phyloP scores from a whole-genome alignment of 2,329 filamentous ascomycete genomes.

The Xylariaceae sp. region DNA sequence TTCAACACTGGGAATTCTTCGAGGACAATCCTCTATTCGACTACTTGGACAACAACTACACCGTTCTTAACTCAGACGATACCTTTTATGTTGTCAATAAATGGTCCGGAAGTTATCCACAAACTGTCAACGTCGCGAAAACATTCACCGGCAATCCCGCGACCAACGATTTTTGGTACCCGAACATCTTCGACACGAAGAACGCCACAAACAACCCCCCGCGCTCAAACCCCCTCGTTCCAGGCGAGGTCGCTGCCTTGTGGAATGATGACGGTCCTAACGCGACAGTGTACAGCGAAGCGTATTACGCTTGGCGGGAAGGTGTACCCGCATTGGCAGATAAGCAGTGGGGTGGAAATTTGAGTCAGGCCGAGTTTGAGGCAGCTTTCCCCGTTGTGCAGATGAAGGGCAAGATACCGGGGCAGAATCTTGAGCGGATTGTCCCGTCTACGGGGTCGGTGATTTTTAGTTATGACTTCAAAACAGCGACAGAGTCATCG shows the following conservation, averaged over 20 bases:
- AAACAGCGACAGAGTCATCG: neutral
- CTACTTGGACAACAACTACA: slow-evolving; percentile 43
- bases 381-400: slow-evolving; percentile 37
- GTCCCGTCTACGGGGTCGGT: slow-evolving; percentile 34
- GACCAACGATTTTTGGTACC: slow-evolving; percentile 41
- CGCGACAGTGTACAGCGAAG: slow-evolving; percentile 47
- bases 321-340: slow-evolving; percentile 49
- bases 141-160: slow-evolving; percentile 43
- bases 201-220: slow-evolving; percentile 46
- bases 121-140: slow-evolving; percentile 42
- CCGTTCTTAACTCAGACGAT: slow-evolving; percentile 52
- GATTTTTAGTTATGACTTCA: slow-evolving; percentile 32
- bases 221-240: slow-evolving; percentile 35
- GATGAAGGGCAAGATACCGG: slow-evolving; percentile 38
- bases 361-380: slow-evolving; percentile 38
- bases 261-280: slow-evolving; percentile 56
- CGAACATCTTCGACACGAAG: slow-evolving; percentile 46
- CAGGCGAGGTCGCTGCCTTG: slow-evolving; percentile 46
- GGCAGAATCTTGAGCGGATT: slow-evolving; percentile 46
- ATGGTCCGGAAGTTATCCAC: slow-evolving; percentile 42
- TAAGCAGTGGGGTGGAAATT: slow-evolving; percentile 50
- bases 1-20: slow-evolving; percentile 53
- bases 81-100: slow-evolving; percentile 50
- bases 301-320: slow-evolving; percentile 48
- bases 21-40: slow-evolving; percentile 46